These are phyloP conservation scores for Mucor lusitanicus DNA, from an alignment of 371 early-diverging fungal species.

Conservation along the genomic window DNA sequence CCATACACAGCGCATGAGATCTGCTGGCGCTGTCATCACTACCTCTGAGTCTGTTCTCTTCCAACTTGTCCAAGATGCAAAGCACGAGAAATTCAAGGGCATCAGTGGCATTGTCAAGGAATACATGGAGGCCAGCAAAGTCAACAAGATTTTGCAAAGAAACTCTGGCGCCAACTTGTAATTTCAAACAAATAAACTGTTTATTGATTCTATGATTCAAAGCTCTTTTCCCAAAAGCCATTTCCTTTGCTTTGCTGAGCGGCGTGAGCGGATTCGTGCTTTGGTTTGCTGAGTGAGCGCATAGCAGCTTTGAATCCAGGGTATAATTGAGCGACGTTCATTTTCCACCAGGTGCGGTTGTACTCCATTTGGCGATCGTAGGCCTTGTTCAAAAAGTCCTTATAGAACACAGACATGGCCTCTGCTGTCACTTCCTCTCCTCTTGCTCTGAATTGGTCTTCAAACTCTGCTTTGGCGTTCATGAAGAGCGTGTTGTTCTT, in stretches of 20 bases:
- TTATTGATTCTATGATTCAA: constrained; percentile 39
- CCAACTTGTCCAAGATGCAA: constrained; percentile 84
- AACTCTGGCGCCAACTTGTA: constrained; percentile 24
- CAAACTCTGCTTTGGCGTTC: constrained; percentile 67
- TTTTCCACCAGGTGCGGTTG: constrained; percentile 76
- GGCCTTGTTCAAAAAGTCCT: constrained; percentile 73
- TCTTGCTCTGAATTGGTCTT: constrained; percentile 44
- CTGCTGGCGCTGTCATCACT: constrained; percentile 79
- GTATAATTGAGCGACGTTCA: constrained; percentile 67
- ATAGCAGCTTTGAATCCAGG: constrained; percentile 68
- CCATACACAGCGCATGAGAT: constrained; percentile 60
- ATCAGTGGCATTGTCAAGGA: constrained; percentile 85
- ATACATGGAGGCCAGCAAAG: constrained; percentile 59
- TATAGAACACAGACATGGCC: constrained; percentile 77
- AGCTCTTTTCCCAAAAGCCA: constrained; percentile 55
- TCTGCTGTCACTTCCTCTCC: constrained; percentile 65
- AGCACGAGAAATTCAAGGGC: constrained; percentile 77
- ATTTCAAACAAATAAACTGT: constrained; percentile 1
- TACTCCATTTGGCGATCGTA: constrained; percentile 75
- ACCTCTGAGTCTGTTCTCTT: constrained; percentile 93
- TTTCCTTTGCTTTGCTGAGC: constrained; percentile 17
- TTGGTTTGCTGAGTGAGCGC: constrained; percentile 27
- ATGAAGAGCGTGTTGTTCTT: constrained; percentile 71
- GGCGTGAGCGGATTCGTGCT: constrained; percentile 3
- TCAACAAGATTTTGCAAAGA: constrained; percentile 65